Conservation (phyloP, 2,329 filamentous ascomycete genomes). For the Curvularia eragrostidis region DNA sequence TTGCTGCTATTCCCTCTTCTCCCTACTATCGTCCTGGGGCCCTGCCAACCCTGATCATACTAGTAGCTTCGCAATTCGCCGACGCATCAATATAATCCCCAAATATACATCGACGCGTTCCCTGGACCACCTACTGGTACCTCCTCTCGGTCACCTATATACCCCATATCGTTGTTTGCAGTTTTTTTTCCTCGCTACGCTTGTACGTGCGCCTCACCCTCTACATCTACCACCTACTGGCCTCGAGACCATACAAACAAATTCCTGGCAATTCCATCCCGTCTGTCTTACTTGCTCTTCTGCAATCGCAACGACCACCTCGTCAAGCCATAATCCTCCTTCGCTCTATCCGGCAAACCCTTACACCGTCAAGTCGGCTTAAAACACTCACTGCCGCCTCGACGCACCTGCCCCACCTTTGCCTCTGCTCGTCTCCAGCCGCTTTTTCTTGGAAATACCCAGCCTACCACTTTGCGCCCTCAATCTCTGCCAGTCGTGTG, state of each 20-base stretch:
- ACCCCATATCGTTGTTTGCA: constrained; percentile 21
- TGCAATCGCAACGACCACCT: constrained; percentile 10
- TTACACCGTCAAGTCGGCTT: constrained; percentile 12
- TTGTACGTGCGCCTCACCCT: constrained; percentile 24
- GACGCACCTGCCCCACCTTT: constrained; percentile 20
- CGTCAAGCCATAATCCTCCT: constrained; percentile 7
- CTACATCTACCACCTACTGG: constrained; percentile 11
- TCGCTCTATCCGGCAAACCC: constrained; percentile 9
- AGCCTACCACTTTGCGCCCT: not conserved
- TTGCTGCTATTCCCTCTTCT: constrained; percentile 31
- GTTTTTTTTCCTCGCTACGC: constrained; percentile 10
- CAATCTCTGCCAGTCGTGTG: not conserved
- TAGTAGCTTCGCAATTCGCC: constrained; percentile 37
- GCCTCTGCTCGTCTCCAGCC: constrained; percentile 15
- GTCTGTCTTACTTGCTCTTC: constrained; percentile 11
- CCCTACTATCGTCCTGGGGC: constrained; percentile 37
- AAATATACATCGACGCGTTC: constrained; percentile 27
- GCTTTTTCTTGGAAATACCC: constrained; percentile 2
- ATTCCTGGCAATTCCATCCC: constrained; percentile 7
- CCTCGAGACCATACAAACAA: constrained; percentile 11
- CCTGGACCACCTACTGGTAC: constrained; percentile 30
- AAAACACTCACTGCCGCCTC: not conserved
- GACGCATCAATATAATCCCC: constrained; percentile 31
- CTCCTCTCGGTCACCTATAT: constrained; percentile 21
- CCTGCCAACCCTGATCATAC: constrained; percentile 31